These are phyloP conservation scores for Podaxis sp. DNA, from an alignment of 768 basidiomycete genomes.

Conservation along the genomic window DNA sequence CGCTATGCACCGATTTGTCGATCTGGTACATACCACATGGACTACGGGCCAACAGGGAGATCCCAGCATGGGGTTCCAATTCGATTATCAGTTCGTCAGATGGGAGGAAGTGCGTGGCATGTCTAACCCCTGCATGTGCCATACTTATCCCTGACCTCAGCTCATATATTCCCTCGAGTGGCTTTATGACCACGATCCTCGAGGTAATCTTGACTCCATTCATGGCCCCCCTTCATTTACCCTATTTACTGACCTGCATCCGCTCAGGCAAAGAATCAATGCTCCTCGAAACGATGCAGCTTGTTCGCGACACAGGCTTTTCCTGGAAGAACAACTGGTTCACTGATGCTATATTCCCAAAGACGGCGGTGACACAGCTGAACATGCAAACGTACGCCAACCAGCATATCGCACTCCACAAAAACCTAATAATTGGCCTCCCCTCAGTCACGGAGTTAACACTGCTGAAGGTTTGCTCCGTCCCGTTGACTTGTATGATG, in stretches of 20 bases:
- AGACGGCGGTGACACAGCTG: slow-evolving; percentile 24
- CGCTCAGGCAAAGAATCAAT: slow-evolving; percentile 28
- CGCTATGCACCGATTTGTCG: slow-evolving; percentile 32
- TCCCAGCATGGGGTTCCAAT: slow-evolving; percentile 35
- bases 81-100: slow-evolving; percentile 37
- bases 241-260: not conserved
- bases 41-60: slow-evolving; percentile 30
- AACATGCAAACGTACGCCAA: slow-evolving; percentile 28
- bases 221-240: no score
- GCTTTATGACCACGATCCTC: slow-evolving; percentile 36
- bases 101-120: slow-evolving; percentile 32
- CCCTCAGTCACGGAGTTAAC: slow-evolving; percentile 36
- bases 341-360: slow-evolving; percentile 30
- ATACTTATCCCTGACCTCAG: slow-evolving; percentile 13
- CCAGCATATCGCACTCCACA: not conserved
- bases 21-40: slow-evolving; percentile 30
- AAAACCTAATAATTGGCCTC: not conserved
- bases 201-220: slow-evolving; percentile 20
- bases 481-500: not conserved
- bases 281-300: slow-evolving; percentile 37
- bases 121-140: not conserved
- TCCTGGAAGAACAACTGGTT: slow-evolving; percentile 41
- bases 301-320: slow-evolving; percentile 33
- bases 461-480: slow-evolving; percentile 28
- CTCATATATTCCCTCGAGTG: slow-evolving; percentile 34